These are phyloP conservation scores for Leccinum disarticulatum DNA, from an alignment of 768 basidiomycete species.

Conservation along the genomic window DNA sequence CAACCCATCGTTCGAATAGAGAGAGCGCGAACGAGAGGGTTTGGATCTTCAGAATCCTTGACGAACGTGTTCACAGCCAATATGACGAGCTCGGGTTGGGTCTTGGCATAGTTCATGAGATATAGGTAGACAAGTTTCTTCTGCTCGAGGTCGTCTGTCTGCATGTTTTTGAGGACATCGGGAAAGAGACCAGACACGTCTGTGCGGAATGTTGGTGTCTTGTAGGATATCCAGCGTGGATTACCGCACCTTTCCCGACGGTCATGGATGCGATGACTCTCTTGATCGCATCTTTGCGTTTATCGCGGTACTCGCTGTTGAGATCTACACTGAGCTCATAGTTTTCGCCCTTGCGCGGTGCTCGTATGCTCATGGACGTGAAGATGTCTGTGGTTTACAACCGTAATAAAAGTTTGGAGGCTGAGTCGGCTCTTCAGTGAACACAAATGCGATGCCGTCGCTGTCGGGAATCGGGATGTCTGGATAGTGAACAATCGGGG, in stretches of 20 bases:
- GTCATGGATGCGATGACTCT: constrained; percentile 98
- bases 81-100: constrained; percentile 98
- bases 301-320: constrained; percentile 94
- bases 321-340: constrained; percentile 96
- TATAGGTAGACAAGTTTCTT: constrained; percentile 99
- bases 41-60: constrained; percentile 94
- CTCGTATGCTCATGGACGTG: constrained; percentile 46
- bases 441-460: no score
- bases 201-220: constrained; percentile 26
- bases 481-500: no score
- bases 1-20: constrained; percentile 98
- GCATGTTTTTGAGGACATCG: constrained; percentile 99
- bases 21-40: constrained; percentile 93
- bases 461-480: no score
- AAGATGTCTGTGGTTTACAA: constrained; percentile 2
- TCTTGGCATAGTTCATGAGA: constrained; percentile 99
- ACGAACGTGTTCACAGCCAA: constrained; percentile 99
- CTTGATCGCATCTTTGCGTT: constrained; percentile 98
- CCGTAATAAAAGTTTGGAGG: background rate
- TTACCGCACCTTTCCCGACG: constrained; percentile 84
- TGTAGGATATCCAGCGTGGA: constrained; percentile 2
- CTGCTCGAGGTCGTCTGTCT: constrained; percentile 98
- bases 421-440: background rate
- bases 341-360: constrained; percentile 85
- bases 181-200: constrained; percentile 95